A percentile compares a stretch with the other conserved stretches of the same genome.
Conservation (phyloP, 768 basidiomycete species). For the Tephrocybe sp. region DNA sequence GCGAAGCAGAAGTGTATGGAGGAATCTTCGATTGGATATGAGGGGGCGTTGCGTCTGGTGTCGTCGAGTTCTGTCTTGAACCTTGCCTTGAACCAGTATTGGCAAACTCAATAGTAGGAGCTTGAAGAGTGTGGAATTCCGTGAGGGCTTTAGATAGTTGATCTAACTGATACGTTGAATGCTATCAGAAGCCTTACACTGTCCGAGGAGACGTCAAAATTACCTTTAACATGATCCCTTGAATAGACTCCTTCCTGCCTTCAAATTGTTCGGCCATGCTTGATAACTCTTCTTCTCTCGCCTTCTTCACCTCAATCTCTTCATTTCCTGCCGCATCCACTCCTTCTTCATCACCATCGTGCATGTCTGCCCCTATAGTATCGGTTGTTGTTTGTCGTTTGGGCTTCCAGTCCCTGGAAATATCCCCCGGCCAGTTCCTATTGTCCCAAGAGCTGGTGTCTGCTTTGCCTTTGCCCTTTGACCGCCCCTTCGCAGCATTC, state of each 20-base stretch:
- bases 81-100: conserved; percentile 17
- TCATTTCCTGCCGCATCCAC: conserved; percentile 52
- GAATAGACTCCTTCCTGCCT: conserved; percentile 67
- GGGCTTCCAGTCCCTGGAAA: conserved; percentile 8
- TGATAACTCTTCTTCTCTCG: conserved; percentile 68
- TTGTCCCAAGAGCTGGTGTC: conserved; percentile 11
- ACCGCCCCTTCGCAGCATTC: conserved; percentile 34
- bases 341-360: conserved; percentile 47
- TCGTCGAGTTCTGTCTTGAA: conserved; percentile 18
- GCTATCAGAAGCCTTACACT: not conserved
- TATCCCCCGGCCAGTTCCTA: conserved; percentile 4
- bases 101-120: conserved; percentile 42
- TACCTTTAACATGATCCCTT: conserved; percentile 75
- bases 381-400: conserved; percentile 18
- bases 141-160: conserved; percentile 52
- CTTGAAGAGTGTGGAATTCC: conserved; percentile 49
- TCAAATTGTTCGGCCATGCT: conserved; percentile 68
- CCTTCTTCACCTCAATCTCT: conserved; percentile 53
- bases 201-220: not conserved
- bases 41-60: conserved; percentile 16
- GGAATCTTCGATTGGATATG: conserved; percentile 1
- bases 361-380: conserved; percentile 26
- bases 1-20: conserved; percentile 4
- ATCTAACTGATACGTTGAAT: conserved; percentile 45
- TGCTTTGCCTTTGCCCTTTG: conserved; percentile 21